A percentile compares a stretch with the other conserved stretches of the same genome.
Conservation (phyloP, 2,329 filamentous ascomycete species). For the Beauveria medogensis region DNA sequence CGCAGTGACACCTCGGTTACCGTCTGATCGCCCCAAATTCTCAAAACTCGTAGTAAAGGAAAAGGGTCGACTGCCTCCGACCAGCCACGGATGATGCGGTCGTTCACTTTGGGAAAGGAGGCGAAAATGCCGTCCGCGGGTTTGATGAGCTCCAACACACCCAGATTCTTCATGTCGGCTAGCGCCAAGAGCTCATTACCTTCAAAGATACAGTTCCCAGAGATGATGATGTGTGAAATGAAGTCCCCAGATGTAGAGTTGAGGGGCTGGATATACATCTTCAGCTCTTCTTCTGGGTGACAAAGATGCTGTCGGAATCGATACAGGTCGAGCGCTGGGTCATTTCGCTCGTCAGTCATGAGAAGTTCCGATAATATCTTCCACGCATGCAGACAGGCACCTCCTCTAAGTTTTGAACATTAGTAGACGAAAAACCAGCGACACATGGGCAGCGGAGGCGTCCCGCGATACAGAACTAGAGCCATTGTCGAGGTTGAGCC, state of each 20-base stretch:
- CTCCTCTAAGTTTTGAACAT: neutral
- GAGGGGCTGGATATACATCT: slow-evolving; percentile 30
- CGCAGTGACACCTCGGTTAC: slow-evolving; percentile 32
- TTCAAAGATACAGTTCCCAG: slow-evolving; percentile 26
- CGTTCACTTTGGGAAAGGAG: slow-evolving; percentile 30
- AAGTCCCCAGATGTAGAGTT: slow-evolving; percentile 29
- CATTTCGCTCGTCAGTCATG: slow-evolving; percentile 22
- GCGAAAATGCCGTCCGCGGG: slow-evolving; percentile 21
- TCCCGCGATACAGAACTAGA: too few species aligned
- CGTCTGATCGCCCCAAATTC: slow-evolving; percentile 34
- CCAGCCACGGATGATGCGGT: slow-evolving; percentile 40
- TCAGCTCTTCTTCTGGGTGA: slow-evolving; percentile 25
- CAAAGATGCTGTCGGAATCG: slow-evolving; percentile 33
- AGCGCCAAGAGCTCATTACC: slow-evolving; percentile 33
- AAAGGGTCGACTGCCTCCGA: slow-evolving; percentile 33
- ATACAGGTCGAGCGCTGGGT: slow-evolving; percentile 29
- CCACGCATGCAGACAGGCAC: slow-evolving; percentile 30
- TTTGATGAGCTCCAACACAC: slow-evolving; percentile 38
- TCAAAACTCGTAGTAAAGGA: slow-evolving; percentile 37
- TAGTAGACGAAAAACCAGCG: neutral
- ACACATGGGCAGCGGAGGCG: neutral
- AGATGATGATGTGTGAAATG: slow-evolving; percentile 33
- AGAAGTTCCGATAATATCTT: slow-evolving; percentile 29
- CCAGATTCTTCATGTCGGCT: slow-evolving; percentile 36
- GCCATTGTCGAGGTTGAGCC: neutral